Evolutionary conservation across 106 monocot genomes (phyloP).

Genomic region (Dioscorea dumetorum): DNA sequence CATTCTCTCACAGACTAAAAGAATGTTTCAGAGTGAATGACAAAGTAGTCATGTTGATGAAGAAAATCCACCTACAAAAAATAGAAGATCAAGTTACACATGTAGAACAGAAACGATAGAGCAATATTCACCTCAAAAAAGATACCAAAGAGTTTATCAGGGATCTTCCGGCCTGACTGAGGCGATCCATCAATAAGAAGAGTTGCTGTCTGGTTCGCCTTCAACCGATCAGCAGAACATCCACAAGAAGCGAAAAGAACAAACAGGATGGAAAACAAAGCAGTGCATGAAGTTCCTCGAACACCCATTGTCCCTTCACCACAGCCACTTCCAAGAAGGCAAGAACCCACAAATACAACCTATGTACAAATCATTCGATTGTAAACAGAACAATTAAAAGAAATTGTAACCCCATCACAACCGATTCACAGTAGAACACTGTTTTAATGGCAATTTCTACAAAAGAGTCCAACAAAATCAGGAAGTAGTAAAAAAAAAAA

Average conservation of each 20-base stretch:
- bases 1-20: too few species aligned
- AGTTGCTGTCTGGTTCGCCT: slow-evolving; percentile 27
- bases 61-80: background rate
- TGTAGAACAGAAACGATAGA: background rate
- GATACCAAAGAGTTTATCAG: slow-evolving; percentile 50
- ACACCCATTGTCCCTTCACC: slow-evolving; percentile 21
- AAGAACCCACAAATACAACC: background rate
- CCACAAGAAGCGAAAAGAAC: slow-evolving; percentile 11
- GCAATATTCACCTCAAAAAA: slow-evolving; percentile 54
- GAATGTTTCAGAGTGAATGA: too few species aligned
- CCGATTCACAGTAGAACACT: too few species aligned
- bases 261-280: slow-evolving; percentile 14
- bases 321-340: background rate
- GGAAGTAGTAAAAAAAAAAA: too few species aligned
- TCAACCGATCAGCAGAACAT: slow-evolving; percentile 11
- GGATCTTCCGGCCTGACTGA: slow-evolving; percentile 21
- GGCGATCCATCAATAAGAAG: slow-evolving; percentile 46
- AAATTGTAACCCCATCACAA: too few species aligned
- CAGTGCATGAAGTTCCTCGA: background rate
- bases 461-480: too few species aligned
- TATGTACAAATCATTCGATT: background rate
- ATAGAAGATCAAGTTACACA: background rate
- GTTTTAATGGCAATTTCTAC: too few species aligned
- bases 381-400: background rate
- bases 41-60: too few species aligned